Evolutionary conservation across 257 asterid genomes (phyloP).

Genomic region (Rauvolfia tetraphylla): DNA sequence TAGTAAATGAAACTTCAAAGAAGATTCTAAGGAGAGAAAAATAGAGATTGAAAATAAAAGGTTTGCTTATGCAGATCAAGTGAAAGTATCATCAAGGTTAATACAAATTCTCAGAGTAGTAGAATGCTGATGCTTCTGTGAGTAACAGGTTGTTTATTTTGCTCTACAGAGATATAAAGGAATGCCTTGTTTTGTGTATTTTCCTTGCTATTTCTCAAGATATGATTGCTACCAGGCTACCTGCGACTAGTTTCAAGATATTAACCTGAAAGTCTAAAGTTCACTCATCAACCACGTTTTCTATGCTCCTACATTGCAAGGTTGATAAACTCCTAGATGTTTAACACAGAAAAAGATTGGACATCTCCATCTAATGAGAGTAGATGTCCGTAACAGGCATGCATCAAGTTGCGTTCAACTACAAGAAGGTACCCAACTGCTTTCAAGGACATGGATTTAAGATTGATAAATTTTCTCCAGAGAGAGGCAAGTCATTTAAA

Average conservation of each 20-base stretch:
- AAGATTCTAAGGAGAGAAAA: not conserved
- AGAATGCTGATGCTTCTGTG: not conserved
- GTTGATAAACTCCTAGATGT: not conserved
- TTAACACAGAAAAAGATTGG: not conserved
- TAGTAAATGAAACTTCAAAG: not conserved
- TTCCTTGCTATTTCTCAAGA: not conserved
- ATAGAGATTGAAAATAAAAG: not conserved
- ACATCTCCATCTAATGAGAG: not conserved
- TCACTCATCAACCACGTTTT: not conserved
- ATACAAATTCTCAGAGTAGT: not conserved
- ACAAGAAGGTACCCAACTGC: not conserved
- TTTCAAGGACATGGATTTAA: not conserved
- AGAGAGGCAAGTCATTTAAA: conserved; percentile 13
- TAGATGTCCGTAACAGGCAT: not conserved
- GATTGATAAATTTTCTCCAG: not conserved
- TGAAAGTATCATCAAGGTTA: not conserved
- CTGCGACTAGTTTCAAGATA: not conserved
- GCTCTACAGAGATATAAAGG: not conserved
- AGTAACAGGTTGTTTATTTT: not conserved
- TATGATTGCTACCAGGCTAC: not conserved
- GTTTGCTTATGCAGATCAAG: not conserved
- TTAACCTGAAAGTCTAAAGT: not conserved
- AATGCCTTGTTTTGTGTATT: not conserved
- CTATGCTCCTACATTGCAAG: not conserved
- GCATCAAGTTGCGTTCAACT: not conserved